Conservation (phyloP, 106 monocot species). For the Chionographis japonica region DNA sequence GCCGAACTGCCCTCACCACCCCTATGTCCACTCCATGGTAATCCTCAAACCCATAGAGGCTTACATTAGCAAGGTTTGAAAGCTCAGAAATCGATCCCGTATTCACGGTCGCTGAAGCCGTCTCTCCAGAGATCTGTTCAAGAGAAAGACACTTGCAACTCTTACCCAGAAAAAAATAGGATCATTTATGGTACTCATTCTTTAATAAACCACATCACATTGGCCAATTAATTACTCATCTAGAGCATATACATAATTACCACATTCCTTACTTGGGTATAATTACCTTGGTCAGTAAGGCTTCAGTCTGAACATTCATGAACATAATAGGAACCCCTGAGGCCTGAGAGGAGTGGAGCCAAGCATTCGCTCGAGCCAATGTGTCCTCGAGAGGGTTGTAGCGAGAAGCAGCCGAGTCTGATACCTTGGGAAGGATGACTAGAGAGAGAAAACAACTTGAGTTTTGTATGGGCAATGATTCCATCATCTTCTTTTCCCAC, state of each 20-base stretch:
- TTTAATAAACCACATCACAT: no score
- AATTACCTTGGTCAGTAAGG: constrained; percentile 78
- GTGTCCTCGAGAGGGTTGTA: constrained; percentile 81
- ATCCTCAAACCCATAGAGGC: constrained; percentile 79
- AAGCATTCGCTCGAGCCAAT: constrained; percentile 67
- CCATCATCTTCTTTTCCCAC: constrained; percentile 91
- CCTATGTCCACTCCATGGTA: constrained; percentile 87
- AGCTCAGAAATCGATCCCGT: constrained; percentile 64
- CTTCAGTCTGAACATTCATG: constrained; percentile 72
- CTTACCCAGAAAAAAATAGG: background rate
- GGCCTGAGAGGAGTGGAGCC: constrained; percentile 62
- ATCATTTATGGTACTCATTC: no score
- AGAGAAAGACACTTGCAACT: background rate
- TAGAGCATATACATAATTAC: no score
- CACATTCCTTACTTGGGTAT: background rate
- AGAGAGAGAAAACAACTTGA: constrained; percentile 77
- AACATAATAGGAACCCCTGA: constrained; percentile 64
- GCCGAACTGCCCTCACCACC: constrained; percentile 64
- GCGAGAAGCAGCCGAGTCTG: constrained; percentile 29
- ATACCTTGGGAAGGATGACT: constrained; percentile 60
- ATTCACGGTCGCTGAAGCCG: constrained; percentile 55
- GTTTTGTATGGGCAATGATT: constrained; percentile 34
- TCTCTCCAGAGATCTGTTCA: constrained; percentile 63
- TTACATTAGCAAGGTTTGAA: constrained; percentile 57
- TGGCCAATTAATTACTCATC: no score